Evolutionary conservation across 1,139 yeast genomes (phyloP).

Genomic region (Debaryomyces sp.): DNA sequence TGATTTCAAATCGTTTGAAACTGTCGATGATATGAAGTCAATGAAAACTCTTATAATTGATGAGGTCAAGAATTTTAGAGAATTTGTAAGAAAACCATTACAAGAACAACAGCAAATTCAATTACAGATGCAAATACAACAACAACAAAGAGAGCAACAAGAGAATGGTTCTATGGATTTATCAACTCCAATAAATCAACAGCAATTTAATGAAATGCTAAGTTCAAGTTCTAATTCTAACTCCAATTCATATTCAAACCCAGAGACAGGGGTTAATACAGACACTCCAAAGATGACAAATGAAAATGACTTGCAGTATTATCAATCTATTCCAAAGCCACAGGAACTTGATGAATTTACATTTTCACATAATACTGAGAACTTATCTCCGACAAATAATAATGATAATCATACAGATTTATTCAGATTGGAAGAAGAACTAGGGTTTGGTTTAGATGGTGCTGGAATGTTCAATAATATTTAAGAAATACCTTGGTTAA

Average conservation of each 20-base stretch:
- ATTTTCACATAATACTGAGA: slow-evolving; percentile 21
- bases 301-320: slow-evolving; percentile 30
- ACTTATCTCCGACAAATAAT: slow-evolving; percentile 9
- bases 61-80: slow-evolving; percentile 81
- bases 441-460: slow-evolving; percentile 51
- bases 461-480: slow-evolving; percentile 26
- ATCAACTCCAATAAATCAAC: slow-evolving; percentile 12
- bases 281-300: slow-evolving; percentile 25
- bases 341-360: slow-evolving; percentile 49
- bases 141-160: slow-evolving; percentile 32
- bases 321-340: slow-evolving; percentile 48
- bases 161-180: slow-evolving; percentile 17
- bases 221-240: slow-evolving; percentile 7
- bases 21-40: slow-evolving; percentile 74
- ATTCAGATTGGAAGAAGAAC: slow-evolving; percentile 47
- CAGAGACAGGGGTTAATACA: slow-evolving; percentile 36
- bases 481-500: slow-evolving; percentile 5
- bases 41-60: slow-evolving; percentile 79
- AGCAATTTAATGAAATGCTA: slow-evolving; percentile 11
- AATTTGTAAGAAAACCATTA: slow-evolving; percentile 75
- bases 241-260: slow-evolving; percentile 12
- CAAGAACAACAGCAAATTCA: slow-evolving; percentile 63
- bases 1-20: slow-evolving; percentile 85
- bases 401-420: slow-evolving; percentile 25
- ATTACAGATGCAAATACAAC: slow-evolving; percentile 38